phyloP scores from a whole-genome alignment of 2,329 filamentous ascomycete genomes.

The Beauveria australis region DNA sequence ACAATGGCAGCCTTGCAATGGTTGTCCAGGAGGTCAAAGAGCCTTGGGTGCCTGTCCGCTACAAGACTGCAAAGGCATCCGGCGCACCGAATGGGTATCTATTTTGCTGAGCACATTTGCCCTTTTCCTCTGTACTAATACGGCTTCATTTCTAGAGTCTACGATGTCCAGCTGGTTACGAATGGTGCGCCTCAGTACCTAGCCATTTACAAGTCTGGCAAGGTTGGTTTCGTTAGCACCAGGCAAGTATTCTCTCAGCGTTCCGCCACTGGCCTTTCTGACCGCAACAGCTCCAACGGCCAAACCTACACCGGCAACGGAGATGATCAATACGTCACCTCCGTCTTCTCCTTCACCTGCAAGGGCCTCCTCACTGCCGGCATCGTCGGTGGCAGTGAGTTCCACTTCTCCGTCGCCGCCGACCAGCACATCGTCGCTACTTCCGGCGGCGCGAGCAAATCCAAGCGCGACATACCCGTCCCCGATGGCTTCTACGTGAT shows the following conservation, averaged over 20 bases:
- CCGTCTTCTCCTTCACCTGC: constrained; percentile 3
- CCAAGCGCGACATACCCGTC: constrained; percentile 6
- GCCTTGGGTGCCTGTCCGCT: constrained; percentile 3
- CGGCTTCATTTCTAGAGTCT: neutral
- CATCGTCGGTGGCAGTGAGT: constrained; percentile 1
- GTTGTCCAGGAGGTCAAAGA: constrained; percentile 4
- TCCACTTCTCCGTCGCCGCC: constrained; percentile 1
- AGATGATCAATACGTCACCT: constrained; percentile 4
- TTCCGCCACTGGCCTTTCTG: neutral
- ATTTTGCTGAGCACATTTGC: neutral
- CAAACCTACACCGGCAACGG: neutral
- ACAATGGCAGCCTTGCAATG: neutral
- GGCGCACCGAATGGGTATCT: neutral
- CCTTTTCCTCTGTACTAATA: neutral
- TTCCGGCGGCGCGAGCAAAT: neutral
- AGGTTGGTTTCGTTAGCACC: constrained; percentile 2
- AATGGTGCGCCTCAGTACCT: neutral
- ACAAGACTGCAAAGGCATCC: constrained; percentile 1
- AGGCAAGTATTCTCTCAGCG: neutral
- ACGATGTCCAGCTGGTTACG: neutral
- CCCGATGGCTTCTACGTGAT: constrained; percentile 5
- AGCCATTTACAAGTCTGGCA: constrained; percentile 8
- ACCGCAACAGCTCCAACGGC: constrained; percentile 1
- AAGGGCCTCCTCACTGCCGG: neutral
- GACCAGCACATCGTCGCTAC: neutral